These are phyloP conservation scores for Aspergillus sojae DNA, from an alignment of 2,329 filamentous ascomycete species.

Conservation along the genomic window DNA sequence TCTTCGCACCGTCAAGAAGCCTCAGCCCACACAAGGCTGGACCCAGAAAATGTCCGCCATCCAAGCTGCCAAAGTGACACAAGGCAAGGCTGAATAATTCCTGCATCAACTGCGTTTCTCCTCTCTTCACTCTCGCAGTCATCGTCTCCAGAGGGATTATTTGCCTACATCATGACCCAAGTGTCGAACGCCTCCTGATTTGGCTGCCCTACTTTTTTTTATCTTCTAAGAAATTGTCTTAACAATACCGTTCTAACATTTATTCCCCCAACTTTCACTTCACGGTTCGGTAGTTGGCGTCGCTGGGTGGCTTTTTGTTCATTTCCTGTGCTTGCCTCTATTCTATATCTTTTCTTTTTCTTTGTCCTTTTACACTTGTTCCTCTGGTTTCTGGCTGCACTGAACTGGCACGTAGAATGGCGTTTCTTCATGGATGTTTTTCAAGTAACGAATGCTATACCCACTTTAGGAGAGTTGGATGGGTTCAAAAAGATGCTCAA, in stretches of 20 bases:
- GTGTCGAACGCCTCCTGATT: background rate
- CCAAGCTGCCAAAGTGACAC: constrained; percentile 79
- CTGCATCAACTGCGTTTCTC: background rate
- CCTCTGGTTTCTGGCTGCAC: background rate
- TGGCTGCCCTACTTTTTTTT: constrained; percentile 3
- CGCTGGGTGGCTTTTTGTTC: background rate
- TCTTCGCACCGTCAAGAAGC: constrained; percentile 89
- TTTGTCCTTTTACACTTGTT: constrained; percentile 1
- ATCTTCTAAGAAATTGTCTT: constrained; percentile 8
- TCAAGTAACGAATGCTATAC: constrained; percentile 2
- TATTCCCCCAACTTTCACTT: background rate
- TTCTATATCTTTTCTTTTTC: background rate
- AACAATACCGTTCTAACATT: background rate
- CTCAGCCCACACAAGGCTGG: constrained; percentile 85
- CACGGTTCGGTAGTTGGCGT: constrained; percentile 4
- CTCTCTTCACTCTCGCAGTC: background rate
- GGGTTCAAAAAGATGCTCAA: background rate
- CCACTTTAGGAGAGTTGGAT: constrained; percentile 9
- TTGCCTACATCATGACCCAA: background rate
- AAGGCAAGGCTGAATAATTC: constrained; percentile 44
- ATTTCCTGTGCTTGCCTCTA: background rate
- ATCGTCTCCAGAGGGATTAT: background rate
- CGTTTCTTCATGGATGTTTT: constrained; percentile 6
- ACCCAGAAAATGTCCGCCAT: constrained; percentile 97
- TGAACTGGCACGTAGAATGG: constrained; percentile 8